Evolutionary conservation across 2,329 filamentous ascomycete species (phyloP).

Genomic region (Neopestalotiopsis sp.): DNA sequence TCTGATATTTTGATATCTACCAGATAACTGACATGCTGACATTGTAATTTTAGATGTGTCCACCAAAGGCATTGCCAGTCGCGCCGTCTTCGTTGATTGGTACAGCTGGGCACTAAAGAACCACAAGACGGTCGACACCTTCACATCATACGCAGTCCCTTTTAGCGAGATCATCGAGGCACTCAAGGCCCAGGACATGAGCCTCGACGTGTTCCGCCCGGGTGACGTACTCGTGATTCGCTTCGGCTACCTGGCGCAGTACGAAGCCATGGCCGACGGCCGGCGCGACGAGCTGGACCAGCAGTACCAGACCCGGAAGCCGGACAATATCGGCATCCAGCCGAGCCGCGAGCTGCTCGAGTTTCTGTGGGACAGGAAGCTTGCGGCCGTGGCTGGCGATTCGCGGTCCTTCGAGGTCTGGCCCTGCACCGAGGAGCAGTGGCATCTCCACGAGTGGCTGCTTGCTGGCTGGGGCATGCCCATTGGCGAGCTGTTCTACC

Average conservation of each 20-base stretch:
- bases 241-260: too few relatives aligned
- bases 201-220: too few relatives aligned
- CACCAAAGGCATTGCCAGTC: conserved; percentile 9
- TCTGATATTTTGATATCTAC: too few relatives aligned
- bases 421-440: conserved; percentile 32
- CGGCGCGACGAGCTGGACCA: conserved; percentile 24
- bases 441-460: conserved; percentile 27
- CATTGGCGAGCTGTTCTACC: conserved; percentile 27
- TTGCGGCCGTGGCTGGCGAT: conserved; percentile 47
- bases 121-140: conserved; percentile 22
- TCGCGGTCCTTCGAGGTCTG: conserved; percentile 45
- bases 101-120: conserved; percentile 13
- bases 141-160: conserved; percentile 18
- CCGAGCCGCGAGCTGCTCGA: conserved; percentile 36
- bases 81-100: conserved; percentile 11
- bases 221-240: too few relatives aligned
- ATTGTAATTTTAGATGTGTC: conserved; percentile 10
- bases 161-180: too few relatives aligned
- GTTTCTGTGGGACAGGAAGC: conserved; percentile 48
- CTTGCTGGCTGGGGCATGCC: conserved; percentile 28
- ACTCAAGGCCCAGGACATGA: too few relatives aligned
- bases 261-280: neutral
- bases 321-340: conserved; percentile 41
- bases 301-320: conserved; percentile 21
- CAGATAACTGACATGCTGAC: too few relatives aligned